Conservation (phyloP, 352 stramenopile genomes). For the Pythium insidiosum region DNA sequence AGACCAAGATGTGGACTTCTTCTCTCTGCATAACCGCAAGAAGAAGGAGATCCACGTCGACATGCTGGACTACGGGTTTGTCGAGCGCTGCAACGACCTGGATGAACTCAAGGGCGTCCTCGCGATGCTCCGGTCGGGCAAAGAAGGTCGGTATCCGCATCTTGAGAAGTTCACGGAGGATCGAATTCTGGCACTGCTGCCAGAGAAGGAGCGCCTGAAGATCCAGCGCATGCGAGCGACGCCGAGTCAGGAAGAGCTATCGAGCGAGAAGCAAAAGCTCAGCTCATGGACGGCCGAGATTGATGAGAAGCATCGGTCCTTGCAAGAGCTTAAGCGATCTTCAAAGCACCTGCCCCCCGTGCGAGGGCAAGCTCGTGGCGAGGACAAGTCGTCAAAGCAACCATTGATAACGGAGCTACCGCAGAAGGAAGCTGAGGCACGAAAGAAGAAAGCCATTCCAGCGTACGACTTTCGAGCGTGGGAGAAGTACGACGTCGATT, state of each 20-base stretch:
- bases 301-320: conserved; percentile 38
- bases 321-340: no score
- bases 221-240: conserved; percentile 61
- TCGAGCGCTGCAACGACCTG: conserved; percentile 73
- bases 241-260: conserved; percentile 45
- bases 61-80: conserved; percentile 91
- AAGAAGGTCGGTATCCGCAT: conserved; percentile 86
- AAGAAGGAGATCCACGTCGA: conserved; percentile 67
- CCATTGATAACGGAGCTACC: conserved; percentile 9
- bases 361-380: no score
- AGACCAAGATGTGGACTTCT: conserved; percentile 48
- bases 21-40: conserved; percentile 68
- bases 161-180: conserved; percentile 78
- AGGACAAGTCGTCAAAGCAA: no score
- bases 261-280: conserved; percentile 51
- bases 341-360: conserved; percentile 58
- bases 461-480: conserved; percentile 90
- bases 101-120: conserved; percentile 87
- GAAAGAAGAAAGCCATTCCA: conserved; percentile 34
- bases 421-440: conserved; percentile 9
- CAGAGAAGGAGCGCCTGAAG: conserved; percentile 61
- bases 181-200: conserved; percentile 71
- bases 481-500: conserved; percentile 88
- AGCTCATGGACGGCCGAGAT: conserved; percentile 52
- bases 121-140: conserved; percentile 73